These are phyloP conservation scores for Penicillium maclennaniae DNA, from an alignment of 495 filamentous ascomycete genomes.

Conservation along the genomic window DNA sequence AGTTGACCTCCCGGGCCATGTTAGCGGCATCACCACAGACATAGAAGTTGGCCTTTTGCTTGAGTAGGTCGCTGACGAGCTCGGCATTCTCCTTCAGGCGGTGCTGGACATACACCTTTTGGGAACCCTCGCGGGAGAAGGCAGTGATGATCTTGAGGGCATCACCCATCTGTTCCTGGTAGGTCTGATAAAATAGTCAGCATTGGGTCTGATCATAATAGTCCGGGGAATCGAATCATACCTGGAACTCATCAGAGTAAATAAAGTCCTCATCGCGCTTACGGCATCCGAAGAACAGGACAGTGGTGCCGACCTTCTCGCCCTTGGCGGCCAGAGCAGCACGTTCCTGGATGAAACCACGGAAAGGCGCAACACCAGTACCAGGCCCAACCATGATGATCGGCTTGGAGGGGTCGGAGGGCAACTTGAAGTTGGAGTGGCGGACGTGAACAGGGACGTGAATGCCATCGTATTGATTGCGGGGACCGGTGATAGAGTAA, in stretches of 20 bases:
- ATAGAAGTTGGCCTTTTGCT: conserved; percentile 92
- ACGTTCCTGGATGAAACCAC: conserved; percentile 92
- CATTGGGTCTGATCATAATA: background rate
- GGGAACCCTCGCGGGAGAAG: conserved; percentile 74
- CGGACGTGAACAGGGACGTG: conserved; percentile 94
- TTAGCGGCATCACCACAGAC: conserved; percentile 97
- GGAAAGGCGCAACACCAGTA: conserved; percentile 95
- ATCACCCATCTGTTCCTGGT: conserved; percentile 76
- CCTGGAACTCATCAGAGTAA: conserved; percentile 90
- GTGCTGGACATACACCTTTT: conserved; percentile 98
- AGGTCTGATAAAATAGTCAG: conserved; percentile 54
- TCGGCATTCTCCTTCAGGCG: conserved; percentile 75
- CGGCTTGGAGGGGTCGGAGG: conserved; percentile 89
- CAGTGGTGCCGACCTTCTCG: conserved; percentile 79
- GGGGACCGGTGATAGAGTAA: conserved; percentile 84
- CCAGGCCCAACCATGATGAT: conserved; percentile 95
- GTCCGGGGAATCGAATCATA: conserved; percentile 43
- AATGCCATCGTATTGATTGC: conserved; percentile 96
- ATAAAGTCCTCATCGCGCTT: conserved; percentile 83
- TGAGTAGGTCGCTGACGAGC: conserved; percentile 82
- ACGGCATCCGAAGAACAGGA: conserved; percentile 94
- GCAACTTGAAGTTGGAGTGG: conserved; percentile 98
- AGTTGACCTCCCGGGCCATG: conserved; percentile 97
- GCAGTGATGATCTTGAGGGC: conserved; percentile 84
- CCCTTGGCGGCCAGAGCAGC: conserved; percentile 75